Evolutionary conservation across 164 flowering plant species (phyloP).

Genomic region (Kingdonia uniflora): DNA sequence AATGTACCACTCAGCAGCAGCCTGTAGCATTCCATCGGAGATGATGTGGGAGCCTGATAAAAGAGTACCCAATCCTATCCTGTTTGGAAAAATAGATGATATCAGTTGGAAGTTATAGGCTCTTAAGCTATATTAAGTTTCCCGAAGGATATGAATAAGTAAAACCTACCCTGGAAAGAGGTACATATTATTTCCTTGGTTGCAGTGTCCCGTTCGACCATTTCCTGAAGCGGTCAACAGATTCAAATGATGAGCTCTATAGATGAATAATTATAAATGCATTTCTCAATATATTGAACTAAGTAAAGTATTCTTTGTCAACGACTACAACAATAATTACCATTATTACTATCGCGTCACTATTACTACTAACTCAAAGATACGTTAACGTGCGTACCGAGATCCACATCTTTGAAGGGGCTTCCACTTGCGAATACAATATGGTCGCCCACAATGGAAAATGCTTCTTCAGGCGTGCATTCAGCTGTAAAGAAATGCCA

Average conservation of each 20-base stretch:
- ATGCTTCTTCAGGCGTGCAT: slow-evolving; percentile 97
- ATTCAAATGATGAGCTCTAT: not conserved
- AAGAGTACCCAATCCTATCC: slow-evolving; percentile 95
- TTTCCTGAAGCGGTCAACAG: slow-evolving; percentile 48
- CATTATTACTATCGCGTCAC: too few species aligned
- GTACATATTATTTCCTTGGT: slow-evolving; percentile 98
- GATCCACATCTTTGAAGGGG: slow-evolving; percentile 77
- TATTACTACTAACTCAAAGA: too few species aligned
- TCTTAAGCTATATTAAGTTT: not conserved
- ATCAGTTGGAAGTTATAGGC: not conserved
- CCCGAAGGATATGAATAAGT: not conserved
- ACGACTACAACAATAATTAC: too few species aligned
- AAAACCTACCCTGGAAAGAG: slow-evolving; percentile 90
- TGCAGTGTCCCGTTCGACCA: slow-evolving; percentile 80
- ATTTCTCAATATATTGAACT: not conserved
- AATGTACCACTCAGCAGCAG: slow-evolving; percentile 89
- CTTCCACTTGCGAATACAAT: slow-evolving; percentile 94
- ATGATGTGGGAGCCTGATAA: slow-evolving; percentile 77
- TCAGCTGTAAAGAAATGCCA: slow-evolving; percentile 48
- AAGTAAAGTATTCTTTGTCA: too few species aligned
- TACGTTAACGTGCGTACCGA: slow-evolving; percentile 42
- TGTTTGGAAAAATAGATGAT: slow-evolving; percentile 22
- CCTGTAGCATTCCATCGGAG: slow-evolving; percentile 97
- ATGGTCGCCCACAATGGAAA: slow-evolving; percentile 74
- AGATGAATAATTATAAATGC: not conserved